Base-by-base conservation (phyloP, 1,139 yeast species). In the Nakaseomyces kungkrabaensis region DNA sequence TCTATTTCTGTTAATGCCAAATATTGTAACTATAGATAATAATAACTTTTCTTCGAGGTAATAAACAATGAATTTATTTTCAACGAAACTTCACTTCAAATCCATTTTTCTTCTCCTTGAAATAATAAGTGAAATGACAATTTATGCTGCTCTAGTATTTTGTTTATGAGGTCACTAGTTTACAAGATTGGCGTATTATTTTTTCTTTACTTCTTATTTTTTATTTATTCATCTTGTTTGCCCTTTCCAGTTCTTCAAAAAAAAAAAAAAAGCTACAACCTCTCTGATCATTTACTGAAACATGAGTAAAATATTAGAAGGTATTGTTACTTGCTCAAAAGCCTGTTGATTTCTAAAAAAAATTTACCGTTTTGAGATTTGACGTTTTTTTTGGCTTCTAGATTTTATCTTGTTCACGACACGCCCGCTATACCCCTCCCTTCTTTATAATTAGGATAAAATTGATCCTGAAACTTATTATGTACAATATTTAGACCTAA, bases 401-500 rank as follows among this genome's bases (percentile, higher is more conserved):
- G 13, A 8, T 33, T 33, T n/a, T 9, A n/a, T 33, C 36, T 9
- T 5, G 13, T 33, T 9, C n/a, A 9, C 1, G 2, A 7, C 3
- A 29, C 10, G 7, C 3, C 10, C 7, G 32, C 7, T 29, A 29
- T 29, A 17, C 22, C 22, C 22, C 22, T 17, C 22, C 1, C 22
- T 17, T 17, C 22, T 17, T 17, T 17, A 17, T 17, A 17, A 17
- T 29, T 29, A 3, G 32, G 32, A 29, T 10, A 29, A 17, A 17
- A 17, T 17, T 17, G 22, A 17, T 17, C 22, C 22, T 17, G 22
- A 17, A 17, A 17, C 22, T 17, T 17, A 29, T 29, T 9, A 9
- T 43, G 36, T 43, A 41, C 34, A 38, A 38, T 38, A 38, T 38
- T 38, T 38, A 38, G 31, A 38, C 29, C 7, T 38, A 24, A 38